phyloP scores from a whole-genome alignment of 2,329 filamentous ascomycete genomes.

The Rhynchosporium agropyri region DNA sequence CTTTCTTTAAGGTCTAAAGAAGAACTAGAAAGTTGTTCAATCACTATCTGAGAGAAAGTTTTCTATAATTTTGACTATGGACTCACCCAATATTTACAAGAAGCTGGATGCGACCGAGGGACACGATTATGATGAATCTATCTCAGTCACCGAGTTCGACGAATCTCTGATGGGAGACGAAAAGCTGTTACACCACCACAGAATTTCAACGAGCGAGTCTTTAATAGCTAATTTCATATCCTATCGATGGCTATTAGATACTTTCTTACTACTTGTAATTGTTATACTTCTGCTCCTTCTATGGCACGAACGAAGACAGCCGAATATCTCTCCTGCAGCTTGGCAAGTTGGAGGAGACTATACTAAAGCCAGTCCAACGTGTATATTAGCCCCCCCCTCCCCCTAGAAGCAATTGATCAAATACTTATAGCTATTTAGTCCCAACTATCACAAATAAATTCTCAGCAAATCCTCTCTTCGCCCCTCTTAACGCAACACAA shows the following conservation, averaged over 20 bases:
- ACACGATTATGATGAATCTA: constrained; percentile 4
- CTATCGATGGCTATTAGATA: constrained; percentile 11
- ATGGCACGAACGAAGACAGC: background rate
- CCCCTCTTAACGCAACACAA: background rate
- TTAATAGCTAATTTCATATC: background rate
- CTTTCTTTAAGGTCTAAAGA: background rate
- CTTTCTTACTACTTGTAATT: background rate
- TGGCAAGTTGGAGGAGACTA: constrained; percentile 15
- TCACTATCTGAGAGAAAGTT: background rate
- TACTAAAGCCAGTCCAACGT: constrained; percentile 7
- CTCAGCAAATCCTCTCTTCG: background rate
- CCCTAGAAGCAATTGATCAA: background rate
- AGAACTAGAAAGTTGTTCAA: background rate
- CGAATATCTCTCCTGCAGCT: background rate
- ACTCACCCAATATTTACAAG: background rate
- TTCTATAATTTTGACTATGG: background rate
- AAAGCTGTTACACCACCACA: background rate
- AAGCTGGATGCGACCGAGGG: background rate
- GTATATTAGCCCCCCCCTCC: background rate
- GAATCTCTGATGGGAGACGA: constrained; percentile 13
- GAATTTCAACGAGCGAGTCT: background rate
- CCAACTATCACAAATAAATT: background rate
- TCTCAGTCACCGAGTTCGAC: constrained; percentile 8
- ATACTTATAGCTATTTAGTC: background rate
- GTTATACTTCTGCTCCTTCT: background rate